Conservation (phyloP, 257 asterid genomes). For the Asclepias syriaca region DNA sequence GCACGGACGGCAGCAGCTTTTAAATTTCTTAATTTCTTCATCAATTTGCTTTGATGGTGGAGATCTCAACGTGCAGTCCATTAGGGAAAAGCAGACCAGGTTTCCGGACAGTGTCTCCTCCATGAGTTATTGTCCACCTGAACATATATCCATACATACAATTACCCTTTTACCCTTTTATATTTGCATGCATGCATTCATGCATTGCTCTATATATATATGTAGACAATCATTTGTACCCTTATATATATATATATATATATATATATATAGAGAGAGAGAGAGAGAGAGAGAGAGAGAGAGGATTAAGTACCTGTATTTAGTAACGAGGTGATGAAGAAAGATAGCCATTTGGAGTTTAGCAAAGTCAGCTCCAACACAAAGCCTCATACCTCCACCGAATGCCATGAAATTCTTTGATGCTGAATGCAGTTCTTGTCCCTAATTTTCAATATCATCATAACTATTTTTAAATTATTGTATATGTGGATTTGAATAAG, state of each 20-base stretch:
- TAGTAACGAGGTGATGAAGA: slow-evolving; percentile 11
- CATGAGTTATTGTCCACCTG: not conserved
- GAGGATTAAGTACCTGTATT: slow-evolving; percentile 1
- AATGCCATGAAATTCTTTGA: slow-evolving; percentile 20
- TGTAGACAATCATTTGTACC: too few relatives aligned
- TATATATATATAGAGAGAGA: too few relatives aligned
- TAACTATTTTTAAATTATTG: not conserved
- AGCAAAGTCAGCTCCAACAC: slow-evolving; percentile 16
- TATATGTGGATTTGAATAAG: too few relatives aligned
- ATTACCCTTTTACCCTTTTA: too few relatives aligned
- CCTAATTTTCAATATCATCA: not conserved
- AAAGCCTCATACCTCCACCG: slow-evolving; percentile 17
- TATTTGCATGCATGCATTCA: too few relatives aligned
- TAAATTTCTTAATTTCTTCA: too few relatives aligned
- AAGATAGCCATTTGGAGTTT: slow-evolving; percentile 14
- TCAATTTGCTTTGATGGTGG: not conserved
- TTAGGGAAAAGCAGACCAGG: not conserved
- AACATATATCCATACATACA: too few relatives aligned
- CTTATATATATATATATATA: too few relatives aligned
- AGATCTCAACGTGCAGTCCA: not conserved
- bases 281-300: too few relatives aligned
- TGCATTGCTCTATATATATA: too few relatives aligned
- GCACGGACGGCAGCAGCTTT: too few relatives aligned
- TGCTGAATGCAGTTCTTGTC: slow-evolving; percentile 15
- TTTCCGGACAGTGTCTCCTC: not conserved